Evolutionary conservation across 2,329 filamentous ascomycete genomes (phyloP), one percentile per base, ranked within the genome.

Genomic region (Fusarium secorum): DNA sequence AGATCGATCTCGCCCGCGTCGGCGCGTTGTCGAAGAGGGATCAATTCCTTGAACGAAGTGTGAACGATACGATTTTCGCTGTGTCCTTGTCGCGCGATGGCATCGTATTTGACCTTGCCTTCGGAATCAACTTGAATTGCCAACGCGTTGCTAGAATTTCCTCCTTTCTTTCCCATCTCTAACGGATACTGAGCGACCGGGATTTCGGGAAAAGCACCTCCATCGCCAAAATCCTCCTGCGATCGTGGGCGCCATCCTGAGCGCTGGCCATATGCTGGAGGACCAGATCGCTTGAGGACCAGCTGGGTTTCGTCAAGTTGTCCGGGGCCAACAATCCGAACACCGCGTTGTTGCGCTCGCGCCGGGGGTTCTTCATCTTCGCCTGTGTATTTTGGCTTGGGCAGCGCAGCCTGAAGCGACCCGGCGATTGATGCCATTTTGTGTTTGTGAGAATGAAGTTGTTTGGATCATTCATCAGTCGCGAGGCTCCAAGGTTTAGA

Each of bases 91-190:
- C 91, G 88, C 55, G 95, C 95, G 77, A 99, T 97, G 58, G 95
- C 94, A 80, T 97, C 94, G 83, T 98, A 99, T 81, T 97, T 97
- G 70, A 98, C 93, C 79, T 97, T 97, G 46, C 96, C 96, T 72
- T 97, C 92, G 1, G 87, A 89, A 78, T 98, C 94, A 38, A 98
- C 94, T 79, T 97, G 93, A 35, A 98, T 87, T n/a, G 94, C 91
- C 51, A 99, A 87, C 60, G 96, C 95, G 82, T 97, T 98, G 73
- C 91, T 96, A 49, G 87, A 89, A 35, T 85, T 87, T 13, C 89
- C 84, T 38, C 87, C 86, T 81, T 97, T 97, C 76, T 91, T 90
- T 64, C 95, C 95, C 94, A 98, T 98, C 65, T 97, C 93, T 54
- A 97, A 88, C 15, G 96, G 96, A 79, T 98, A 99, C 79, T 99